Base-by-base conservation (phyloP, 2,329 filamentous ascomycete species). In the Xylariales sp. region DNA sequence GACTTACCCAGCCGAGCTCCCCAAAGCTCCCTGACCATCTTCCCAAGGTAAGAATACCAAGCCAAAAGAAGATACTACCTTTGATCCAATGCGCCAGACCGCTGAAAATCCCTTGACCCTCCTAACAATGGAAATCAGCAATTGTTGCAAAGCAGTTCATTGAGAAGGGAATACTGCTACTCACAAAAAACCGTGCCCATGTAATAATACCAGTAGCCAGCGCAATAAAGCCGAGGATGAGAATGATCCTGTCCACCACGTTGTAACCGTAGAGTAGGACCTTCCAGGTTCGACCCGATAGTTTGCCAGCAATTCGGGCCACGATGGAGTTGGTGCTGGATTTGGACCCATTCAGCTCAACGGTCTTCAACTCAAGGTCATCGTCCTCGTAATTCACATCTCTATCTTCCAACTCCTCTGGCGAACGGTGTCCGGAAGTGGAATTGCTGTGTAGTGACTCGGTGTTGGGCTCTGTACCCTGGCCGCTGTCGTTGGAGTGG, bases 31-130 rank as follows among this genome's bases (percentile, higher is more conserved):
- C 91, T 55, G 89, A 80, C 85, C 88, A 96, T 40, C 91, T 83
- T 20, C 88, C 89, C 4, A 97, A 72, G 0, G 88, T 95, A 43
- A 96, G 66, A 15, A 95, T 64, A 7, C 91, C 91, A 46, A 94
- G 87, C 82, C 88, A 93, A 66, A 96, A 88, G 69, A 97, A 97
- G 38, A 97, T 85, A 4, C 87, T 87, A 31, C 91, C 91, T 60
- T 97, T 97, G 60, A 96, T 81, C 67, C 88, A 95, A 57, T 97
- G 91, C 6, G 91, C 91, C 29, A 96, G 71, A 2, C 91, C 88
- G 49, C 82, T 90, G 68, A 91, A 94, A 40, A 96, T 68, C 3
- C 70, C 70, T 16, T 61, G 60, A 5, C 76, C 83, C 58, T 84
- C 81, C 84, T 89, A 47, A 15, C 24, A 10, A 4, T 16, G 15